A percentile compares a stretch with the other conserved stretches of the same genome.
phyloP scores from a whole-genome alignment of 2,329 filamentous ascomycete species.

The Ophiocordyceps sinensis region DNA sequence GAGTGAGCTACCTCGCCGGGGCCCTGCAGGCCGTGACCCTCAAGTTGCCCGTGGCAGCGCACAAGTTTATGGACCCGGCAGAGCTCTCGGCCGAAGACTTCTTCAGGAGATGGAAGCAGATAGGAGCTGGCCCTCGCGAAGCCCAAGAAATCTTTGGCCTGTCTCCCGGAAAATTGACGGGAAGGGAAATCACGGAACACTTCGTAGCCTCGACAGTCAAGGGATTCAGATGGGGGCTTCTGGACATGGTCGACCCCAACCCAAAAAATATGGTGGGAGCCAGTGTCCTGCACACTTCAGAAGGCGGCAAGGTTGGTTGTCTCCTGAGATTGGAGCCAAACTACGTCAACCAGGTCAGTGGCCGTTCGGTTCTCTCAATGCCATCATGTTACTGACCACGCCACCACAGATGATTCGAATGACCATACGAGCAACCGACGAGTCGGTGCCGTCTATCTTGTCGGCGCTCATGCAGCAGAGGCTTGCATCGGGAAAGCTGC shows the following conservation, averaged over 20 bases:
- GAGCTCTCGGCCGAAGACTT: conserved; percentile 83
- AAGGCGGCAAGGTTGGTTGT: conserved; percentile 86
- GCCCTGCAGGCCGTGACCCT: conserved; percentile 85
- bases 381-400: neutral
- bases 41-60: conserved; percentile 73
- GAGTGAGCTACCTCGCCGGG: conserved; percentile 87
- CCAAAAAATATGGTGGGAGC: conserved; percentile 86
- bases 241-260: conserved; percentile 83
- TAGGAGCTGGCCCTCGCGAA: conserved; percentile 76
- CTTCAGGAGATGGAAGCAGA: conserved; percentile 99
- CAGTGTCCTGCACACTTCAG: conserved; percentile 68
- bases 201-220: conserved; percentile 62
- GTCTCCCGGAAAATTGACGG: conserved; percentile 26
- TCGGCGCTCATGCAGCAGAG: conserved; percentile 80
- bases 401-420: conserved; percentile 72
- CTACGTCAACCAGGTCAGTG: conserved; percentile 69
- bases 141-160: conserved; percentile 76
- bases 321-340: conserved; percentile 90
- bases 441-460: conserved; percentile 66
- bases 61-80: conserved; percentile 95
- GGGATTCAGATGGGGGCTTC: conserved; percentile 79
- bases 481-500: conserved; percentile 41
- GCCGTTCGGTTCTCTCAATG: neutral
- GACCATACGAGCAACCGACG: conserved; percentile 87
- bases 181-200: conserved; percentile 50